Evolutionary conservation across 768 basidiomycete genomes (phyloP).

Genomic region (Grammothele lineata): DNA sequence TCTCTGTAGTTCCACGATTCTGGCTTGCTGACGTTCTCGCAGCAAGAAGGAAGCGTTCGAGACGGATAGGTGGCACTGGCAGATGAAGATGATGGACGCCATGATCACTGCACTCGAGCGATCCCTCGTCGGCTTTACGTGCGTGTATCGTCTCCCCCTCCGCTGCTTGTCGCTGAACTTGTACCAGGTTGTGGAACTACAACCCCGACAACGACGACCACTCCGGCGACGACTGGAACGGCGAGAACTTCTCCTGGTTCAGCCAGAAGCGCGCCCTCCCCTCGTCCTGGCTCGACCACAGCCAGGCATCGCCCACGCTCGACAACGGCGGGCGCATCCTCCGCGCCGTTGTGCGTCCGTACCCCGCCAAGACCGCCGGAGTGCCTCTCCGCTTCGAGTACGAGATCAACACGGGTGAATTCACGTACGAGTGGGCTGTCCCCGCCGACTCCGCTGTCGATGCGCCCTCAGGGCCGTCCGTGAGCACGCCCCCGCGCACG

Average conservation of each 20-base stretch:
- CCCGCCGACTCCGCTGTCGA: slow-evolving; percentile 22
- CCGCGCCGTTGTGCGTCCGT: slow-evolving; percentile 79
- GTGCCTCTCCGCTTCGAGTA: slow-evolving; percentile 72
- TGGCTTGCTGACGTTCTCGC: not conserved
- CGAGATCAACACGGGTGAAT: slow-evolving; percentile 69
- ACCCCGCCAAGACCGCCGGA: slow-evolving; percentile 87
- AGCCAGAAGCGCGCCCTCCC: slow-evolving; percentile 56
- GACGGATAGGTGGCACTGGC: slow-evolving; percentile 75
- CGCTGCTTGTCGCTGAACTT: too few relatives aligned
- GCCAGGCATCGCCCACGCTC: slow-evolving; percentile 60
- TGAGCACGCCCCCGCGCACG: slow-evolving; percentile 36
- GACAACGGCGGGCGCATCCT: slow-evolving; percentile 84
- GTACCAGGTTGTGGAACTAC: slow-evolving; percentile 87
- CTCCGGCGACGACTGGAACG: slow-evolving; percentile 88
- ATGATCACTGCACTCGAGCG: slow-evolving; percentile 80
- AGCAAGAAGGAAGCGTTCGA: slow-evolving; percentile 71
- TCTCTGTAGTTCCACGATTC: too few relatives aligned
- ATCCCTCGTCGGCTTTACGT: slow-evolving; percentile 82
- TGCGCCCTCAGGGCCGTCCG: slow-evolving; percentile 6
- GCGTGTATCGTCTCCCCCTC: slow-evolving; percentile 29
- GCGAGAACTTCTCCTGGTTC: slow-evolving; percentile 98
- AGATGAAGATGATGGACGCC: slow-evolving; percentile 91
- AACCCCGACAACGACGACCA: slow-evolving; percentile 82
- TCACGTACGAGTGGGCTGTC: slow-evolving; percentile 62
- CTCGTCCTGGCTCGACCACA: slow-evolving; percentile 47